phyloP scores from a whole-genome alignment of 1,284 basidiomycete genomes.

The Paramarasmius palmivorus region DNA sequence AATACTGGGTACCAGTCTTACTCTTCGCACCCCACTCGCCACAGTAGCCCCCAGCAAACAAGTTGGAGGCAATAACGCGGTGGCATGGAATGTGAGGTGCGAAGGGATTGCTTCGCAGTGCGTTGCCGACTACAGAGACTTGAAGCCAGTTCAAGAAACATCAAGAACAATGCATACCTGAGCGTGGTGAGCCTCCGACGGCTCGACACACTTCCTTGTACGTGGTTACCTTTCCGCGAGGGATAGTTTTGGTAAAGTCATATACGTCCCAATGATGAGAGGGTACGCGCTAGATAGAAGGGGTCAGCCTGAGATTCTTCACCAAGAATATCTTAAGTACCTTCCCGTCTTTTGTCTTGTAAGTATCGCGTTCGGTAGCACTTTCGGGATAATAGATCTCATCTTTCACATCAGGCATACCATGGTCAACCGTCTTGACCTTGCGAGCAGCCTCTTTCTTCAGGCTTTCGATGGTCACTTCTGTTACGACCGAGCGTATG shows the following conservation, averaged over 20 bases:
- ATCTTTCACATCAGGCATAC: not conserved
- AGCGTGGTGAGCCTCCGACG: slow-evolving; percentile 60
- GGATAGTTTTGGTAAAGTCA: slow-evolving; percentile 50
- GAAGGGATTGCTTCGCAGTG: slow-evolving; percentile 63
- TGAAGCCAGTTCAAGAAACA: not conserved
- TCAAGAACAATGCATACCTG: slow-evolving; percentile 36
- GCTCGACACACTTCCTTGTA: slow-evolving; percentile 54
- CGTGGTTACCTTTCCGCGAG: slow-evolving; percentile 52
- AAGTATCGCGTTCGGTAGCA: slow-evolving; percentile 16
- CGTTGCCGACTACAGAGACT: slow-evolving; percentile 53
- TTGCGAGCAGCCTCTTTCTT: not conserved
- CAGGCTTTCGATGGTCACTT: not conserved
- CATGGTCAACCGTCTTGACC: not conserved
- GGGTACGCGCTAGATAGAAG: slow-evolving; percentile 39
- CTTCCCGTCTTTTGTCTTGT: slow-evolving; percentile 24
- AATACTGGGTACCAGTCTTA: slow-evolving; percentile 34
- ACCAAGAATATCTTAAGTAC: slow-evolving; percentile 16
- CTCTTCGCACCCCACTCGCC: slow-evolving; percentile 57
- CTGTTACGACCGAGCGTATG: not conserved
- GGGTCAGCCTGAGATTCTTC: not conserved
- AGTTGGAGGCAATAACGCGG: slow-evolving; percentile 59
- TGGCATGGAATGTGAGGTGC: slow-evolving; percentile 67
- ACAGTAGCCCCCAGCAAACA: slow-evolving; percentile 59
- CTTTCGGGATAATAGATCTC: slow-evolving; percentile 24
- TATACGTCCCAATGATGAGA: slow-evolving; percentile 63